phyloP scores from a whole-genome alignment of 306 rosid species.

The Prinsepia uniflora region DNA sequence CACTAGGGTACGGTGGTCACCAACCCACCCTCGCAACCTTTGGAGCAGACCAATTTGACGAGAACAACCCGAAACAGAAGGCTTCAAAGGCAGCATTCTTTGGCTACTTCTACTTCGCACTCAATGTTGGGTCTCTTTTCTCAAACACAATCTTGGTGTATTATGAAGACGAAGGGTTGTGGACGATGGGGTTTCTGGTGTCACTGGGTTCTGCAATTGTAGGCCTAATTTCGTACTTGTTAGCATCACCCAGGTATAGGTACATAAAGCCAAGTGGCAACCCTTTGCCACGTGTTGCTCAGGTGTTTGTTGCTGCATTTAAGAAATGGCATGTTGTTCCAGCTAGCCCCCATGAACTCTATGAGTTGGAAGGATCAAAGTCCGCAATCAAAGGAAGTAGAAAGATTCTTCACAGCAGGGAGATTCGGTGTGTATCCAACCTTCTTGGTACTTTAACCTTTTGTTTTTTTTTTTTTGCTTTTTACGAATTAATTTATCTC shows the following conservation, averaged over 20 bases:
- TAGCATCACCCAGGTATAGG: slow-evolving; percentile 46
- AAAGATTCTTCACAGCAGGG: slow-evolving; percentile 51
- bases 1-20: slow-evolving; percentile 61
- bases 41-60: slow-evolving; percentile 68
- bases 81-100: slow-evolving; percentile 50
- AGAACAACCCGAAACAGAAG: slow-evolving; percentile 39
- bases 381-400: slow-evolving; percentile 44
- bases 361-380: slow-evolving; percentile 36
- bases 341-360: slow-evolving; percentile 33
- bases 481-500: too few relatives aligned
- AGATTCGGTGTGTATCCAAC: slow-evolving; percentile 40
- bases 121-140: slow-evolving; percentile 62
- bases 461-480: too few relatives aligned
- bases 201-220: slow-evolving; percentile 51
- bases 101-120: slow-evolving; percentile 53
- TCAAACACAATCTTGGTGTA: slow-evolving; percentile 64
- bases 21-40: slow-evolving; percentile 59
- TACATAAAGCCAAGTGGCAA: slow-evolving; percentile 58
- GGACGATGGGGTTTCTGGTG: slow-evolving; percentile 53
- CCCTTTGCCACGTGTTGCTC: slow-evolving; percentile 59
- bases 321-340: slow-evolving; percentile 38
- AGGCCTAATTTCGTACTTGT: slow-evolving; percentile 38
- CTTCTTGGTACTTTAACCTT: too few relatives aligned
- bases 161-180: slow-evolving; percentile 50
- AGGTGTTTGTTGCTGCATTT: slow-evolving; percentile 57